phyloP scores from a whole-genome alignment of 306 rosid genomes.

The Quercus alba region DNA sequence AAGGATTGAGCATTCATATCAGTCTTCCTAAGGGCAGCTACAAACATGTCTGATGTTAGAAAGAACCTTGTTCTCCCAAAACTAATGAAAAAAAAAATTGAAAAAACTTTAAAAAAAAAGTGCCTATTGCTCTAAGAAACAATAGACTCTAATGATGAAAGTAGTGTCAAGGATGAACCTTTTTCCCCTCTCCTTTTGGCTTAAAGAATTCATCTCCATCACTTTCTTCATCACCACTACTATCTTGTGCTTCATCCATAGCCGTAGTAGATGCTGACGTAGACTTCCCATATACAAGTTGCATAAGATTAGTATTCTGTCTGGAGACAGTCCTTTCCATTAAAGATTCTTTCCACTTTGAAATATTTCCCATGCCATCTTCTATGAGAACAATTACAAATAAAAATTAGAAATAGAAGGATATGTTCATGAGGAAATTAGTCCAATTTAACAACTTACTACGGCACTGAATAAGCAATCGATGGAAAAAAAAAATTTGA shows the following conservation, averaged over 20 bases:
- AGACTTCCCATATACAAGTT: constrained; percentile 80
- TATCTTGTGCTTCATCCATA: constrained; percentile 36
- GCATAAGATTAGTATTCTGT: constrained; percentile 68
- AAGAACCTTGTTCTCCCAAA: neutral
- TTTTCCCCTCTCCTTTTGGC: constrained; percentile 67
- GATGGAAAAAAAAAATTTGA: neutral
- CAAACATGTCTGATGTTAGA: neutral
- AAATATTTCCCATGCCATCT: constrained; percentile 62
- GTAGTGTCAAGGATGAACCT: constrained; percentile 48
- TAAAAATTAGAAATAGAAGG: constrained; percentile 20
- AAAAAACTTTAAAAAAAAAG: no score
- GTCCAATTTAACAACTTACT: neutral
- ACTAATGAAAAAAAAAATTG: neutral
- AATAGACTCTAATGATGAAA: neutral
- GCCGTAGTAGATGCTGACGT: constrained; percentile 25
- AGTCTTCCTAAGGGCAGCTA: neutral
- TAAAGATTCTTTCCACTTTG: constrained; percentile 86
- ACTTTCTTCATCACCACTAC: constrained; percentile 57
- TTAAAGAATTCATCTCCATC: constrained; percentile 71
- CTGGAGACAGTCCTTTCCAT: constrained; percentile 50
- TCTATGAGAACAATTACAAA: constrained; percentile 17
- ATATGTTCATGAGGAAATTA: neutral
- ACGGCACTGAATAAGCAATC: neutral
- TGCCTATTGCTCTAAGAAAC: neutral
- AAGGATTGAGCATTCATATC: neutral